Base-by-base conservation (phyloP, 2,329 filamentous ascomycete species). In the Paracamarosporium sp. region DNA sequence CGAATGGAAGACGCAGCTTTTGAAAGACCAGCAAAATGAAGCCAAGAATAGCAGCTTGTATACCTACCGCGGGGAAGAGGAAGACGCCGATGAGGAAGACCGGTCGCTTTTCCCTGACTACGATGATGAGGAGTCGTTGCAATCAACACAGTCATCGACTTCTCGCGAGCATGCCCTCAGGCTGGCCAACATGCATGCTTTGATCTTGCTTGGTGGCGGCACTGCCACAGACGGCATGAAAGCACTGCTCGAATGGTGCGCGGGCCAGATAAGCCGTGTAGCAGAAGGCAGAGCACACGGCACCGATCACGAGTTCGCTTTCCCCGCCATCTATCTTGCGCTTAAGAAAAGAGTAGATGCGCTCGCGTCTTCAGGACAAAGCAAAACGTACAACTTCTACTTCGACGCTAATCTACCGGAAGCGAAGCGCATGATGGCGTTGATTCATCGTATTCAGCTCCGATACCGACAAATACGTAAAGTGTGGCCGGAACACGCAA, bases 31-130 rank as follows among this genome's bases (percentile, higher is more conserved):
- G 67, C 87, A 88, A 66, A 86, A 90, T 45, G 88, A 90, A 64
- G 89, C 90, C 17, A 84, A 86, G 27, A 91, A 90, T 60, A 87
- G 86, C 5, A 93, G 90, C 61, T 77, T 96, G 36, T 99, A 96
- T 76, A 89, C 88, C 20, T 97, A 95, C 78, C 87, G 88, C 61
- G 94, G 93, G 30, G 89, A 88, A 36, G 90, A 93, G 46, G 87
- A 91, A 62, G 90, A 96, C 55, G 89, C 90, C 66, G 85, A 89
- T 61, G 85, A 90, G 54, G 91, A 95, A 62, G 89, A 97, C 63
- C 84, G 88, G 20, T 85, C 90, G 62, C 80, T 98, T 6, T 98
- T 98, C 79, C 94, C 94, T 1, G 86, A 85, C 5, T 96, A 88
- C 62, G 88, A 91, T 13, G 83, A 85, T 1, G 82, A 84, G 1